Base-by-base conservation (phyloP, 306 rosid species). In the Lablab purpureus region DNA sequence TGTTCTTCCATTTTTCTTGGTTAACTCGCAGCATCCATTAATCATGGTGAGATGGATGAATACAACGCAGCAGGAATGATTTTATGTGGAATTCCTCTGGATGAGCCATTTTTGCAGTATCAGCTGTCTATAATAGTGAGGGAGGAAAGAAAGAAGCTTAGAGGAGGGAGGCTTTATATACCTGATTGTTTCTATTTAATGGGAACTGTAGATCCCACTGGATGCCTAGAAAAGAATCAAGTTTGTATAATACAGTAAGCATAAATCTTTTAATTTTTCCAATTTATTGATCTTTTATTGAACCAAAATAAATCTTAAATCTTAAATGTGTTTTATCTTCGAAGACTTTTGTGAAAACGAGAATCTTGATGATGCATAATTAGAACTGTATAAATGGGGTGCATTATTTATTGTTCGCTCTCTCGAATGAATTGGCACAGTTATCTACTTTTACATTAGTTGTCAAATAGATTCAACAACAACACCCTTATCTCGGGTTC, bases 191-290 rank as follows among this genome's bases (percentile, higher is more conserved):
- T 82, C 82, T 89, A 89, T 72, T 60, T 94, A 45, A 91, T 91
- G 97, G 98, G 98, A 43, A 91, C 98, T 74, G 92, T 77, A 27
- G 98, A 91, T 83, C 98, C 97, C 30, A 94, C 96, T 2, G 82
- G 87, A 45, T 41, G 41, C 19, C 87, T 94, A 2, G 32, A 85
- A 73, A 73, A 46, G 25, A 80, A 74, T 85, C 80, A 94, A 94
- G 96, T 94, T 73, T 91, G 97, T 27, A 18, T 94, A 25, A 86
- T 90, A 58, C 93, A 86, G 98, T 94, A 90, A 40, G 97, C 77
- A 28, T 63, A 15, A 74, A 69, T 79, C 63, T 59, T 23, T 18
- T 58, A n/a, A 30, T 8, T 78, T 58, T 55, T 47, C 9, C 28
- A 25, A 46, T 49, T 1, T 27, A 27, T 66, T 59, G 23, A 66